Evolutionary conservation across 495 filamentous ascomycete species (phyloP).

Genomic region (Penicillium herquei): DNA sequence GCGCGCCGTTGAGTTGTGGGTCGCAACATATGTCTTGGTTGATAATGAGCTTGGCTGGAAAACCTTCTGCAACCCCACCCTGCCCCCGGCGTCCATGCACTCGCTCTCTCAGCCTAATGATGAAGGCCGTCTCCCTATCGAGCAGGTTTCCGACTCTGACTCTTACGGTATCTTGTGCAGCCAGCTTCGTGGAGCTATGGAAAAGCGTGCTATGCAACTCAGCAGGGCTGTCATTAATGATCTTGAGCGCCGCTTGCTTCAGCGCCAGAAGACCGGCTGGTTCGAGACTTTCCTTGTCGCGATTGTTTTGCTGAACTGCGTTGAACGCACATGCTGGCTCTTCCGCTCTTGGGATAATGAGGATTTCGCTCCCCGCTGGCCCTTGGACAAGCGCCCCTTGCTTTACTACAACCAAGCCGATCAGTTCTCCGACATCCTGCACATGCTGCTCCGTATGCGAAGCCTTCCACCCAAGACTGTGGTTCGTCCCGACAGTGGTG

Average conservation of each 20-base stretch:
- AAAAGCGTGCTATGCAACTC: constrained; percentile 65
- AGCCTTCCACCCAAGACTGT: constrained; percentile 63
- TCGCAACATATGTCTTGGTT: constrained; percentile 67
- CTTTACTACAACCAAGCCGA: constrained; percentile 70
- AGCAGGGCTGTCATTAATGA: constrained; percentile 70
- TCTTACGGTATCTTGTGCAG: constrained; percentile 56
- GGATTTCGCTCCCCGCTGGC: constrained; percentile 57
- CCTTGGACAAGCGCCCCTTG: constrained; percentile 64
- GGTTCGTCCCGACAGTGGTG: constrained; percentile 49
- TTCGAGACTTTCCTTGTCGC: constrained; percentile 76
- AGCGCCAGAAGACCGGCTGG: constrained; percentile 65
- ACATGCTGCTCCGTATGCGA: constrained; percentile 74
- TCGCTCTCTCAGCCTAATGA: constrained; percentile 40
- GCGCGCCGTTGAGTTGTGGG: constrained; percentile 72
- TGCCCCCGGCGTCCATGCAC: constrained; percentile 43
- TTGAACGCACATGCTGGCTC: constrained; percentile 82
- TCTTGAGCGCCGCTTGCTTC: constrained; percentile 70
- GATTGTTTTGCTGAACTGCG: constrained; percentile 72
- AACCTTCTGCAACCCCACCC: constrained; percentile 52
- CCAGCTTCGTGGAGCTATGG: constrained; percentile 72
- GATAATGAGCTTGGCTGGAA: constrained; percentile 68
- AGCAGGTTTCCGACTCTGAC: constrained; percentile 42
- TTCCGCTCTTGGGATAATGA: constrained; percentile 73
- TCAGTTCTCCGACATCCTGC: constrained; percentile 66
- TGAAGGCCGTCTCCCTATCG: constrained; percentile 44